Conservation (phyloP, 257 asterid species). For the Nicotiana sylvestris region DNA sequence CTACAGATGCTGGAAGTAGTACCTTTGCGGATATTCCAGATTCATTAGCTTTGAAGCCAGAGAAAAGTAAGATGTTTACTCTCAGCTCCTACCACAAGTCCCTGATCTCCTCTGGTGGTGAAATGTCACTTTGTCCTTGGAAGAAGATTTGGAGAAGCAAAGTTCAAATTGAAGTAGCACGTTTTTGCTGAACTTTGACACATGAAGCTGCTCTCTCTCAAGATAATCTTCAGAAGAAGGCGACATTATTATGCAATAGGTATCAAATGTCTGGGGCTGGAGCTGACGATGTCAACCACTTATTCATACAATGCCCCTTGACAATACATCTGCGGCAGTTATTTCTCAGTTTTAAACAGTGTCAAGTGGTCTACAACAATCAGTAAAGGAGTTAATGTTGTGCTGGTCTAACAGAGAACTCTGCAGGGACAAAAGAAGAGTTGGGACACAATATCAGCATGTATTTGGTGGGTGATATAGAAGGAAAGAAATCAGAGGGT, state of each 20-base stretch:
- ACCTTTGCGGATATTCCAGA: slow-evolving; percentile 2
- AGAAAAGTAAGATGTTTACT: background rate
- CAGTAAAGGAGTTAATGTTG: background rate
- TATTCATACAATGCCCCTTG: background rate
- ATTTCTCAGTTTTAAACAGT: background rate
- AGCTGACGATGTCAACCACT: background rate
- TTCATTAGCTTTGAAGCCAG: background rate
- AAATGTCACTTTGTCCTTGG: background rate
- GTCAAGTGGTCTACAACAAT: background rate
- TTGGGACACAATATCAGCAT: background rate
- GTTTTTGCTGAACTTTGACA: background rate
- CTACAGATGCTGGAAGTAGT: background rate
- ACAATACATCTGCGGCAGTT: background rate
- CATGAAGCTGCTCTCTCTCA: background rate
- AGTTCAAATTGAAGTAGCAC: background rate
- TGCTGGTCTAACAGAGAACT: background rate
- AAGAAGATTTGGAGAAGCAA: background rate
- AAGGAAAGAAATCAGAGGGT: slow-evolving; percentile 4
- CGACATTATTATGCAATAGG: slow-evolving; percentile 5
- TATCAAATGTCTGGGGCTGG: background rate
- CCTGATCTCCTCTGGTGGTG: background rate
- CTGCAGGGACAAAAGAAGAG: background rate
- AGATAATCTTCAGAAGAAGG: background rate
- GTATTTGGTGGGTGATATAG: background rate
- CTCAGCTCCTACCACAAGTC: background rate